These are phyloP conservation scores for Monosporozyma servazzii DNA, from an alignment of 805 yeast species.

Conservation along the genomic window DNA sequence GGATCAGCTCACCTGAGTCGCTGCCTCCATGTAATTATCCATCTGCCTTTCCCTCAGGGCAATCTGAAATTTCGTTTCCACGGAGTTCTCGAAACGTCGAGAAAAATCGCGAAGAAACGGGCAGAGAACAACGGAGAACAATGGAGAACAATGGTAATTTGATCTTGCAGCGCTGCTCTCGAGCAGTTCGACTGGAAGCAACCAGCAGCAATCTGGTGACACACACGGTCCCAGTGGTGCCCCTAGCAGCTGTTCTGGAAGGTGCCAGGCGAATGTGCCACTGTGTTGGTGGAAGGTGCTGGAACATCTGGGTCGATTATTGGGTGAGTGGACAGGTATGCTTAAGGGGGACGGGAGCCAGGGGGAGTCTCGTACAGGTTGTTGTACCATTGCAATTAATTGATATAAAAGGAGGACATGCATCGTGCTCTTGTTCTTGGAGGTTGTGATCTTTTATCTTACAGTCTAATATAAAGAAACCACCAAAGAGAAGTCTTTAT, in stretches of 20 bases:
- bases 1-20: not conserved
- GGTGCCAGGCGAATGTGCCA: not conserved
- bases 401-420: not conserved
- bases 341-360: not conserved
- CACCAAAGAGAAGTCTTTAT: too few relatives aligned
- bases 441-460: too few relatives aligned
- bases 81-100: constrained; percentile 1
- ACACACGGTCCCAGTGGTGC: too few relatives aligned
- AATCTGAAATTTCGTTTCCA: too few relatives aligned
- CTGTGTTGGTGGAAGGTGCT: not conserved
- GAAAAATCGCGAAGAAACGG: not conserved
- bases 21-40: too few relatives aligned
- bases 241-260: not conserved
- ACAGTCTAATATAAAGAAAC: too few relatives aligned
- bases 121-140: not conserved
- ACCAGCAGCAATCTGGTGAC: not conserved
- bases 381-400: not conserved
- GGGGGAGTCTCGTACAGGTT: too few relatives aligned
- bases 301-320: not conserved
- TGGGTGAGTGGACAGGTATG: not conserved
- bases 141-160: not conserved
- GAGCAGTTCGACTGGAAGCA: not conserved
- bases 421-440: not conserved
- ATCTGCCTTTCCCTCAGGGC: too few relatives aligned
- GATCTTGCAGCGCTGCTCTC: not conserved